Evolutionary conservation across 768 basidiomycete species (phyloP).

Genomic region (Pisolithus albus): DNA sequence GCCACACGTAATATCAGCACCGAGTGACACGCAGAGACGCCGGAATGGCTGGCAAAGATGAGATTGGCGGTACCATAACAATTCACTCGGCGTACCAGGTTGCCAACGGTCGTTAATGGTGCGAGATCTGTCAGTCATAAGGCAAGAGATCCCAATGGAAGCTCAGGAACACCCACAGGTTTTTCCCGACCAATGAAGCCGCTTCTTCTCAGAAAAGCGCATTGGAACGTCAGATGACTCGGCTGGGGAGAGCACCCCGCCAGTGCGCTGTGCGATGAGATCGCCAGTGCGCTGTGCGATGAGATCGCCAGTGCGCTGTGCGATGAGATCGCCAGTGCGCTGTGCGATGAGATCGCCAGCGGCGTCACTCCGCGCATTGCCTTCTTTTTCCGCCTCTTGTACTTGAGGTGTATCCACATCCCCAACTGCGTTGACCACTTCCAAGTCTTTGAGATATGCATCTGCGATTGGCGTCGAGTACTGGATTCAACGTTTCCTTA

Average conservation of each 20-base stretch:
- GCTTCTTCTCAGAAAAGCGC: conserved; percentile 77
- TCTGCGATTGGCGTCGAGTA: conserved; percentile 60
- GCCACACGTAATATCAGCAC: conserved; percentile 92
- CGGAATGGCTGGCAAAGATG: conserved; percentile 69
- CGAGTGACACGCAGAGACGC: conserved; percentile 75
- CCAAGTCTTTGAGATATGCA: conserved; percentile 51
- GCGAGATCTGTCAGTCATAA: conserved; percentile 42
- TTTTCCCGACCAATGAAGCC: conserved; percentile 80
- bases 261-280: conserved; percentile 30
- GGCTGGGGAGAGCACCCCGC: conserved; percentile 28
- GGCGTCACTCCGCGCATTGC: neutral
- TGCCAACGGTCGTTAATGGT: conserved; percentile 92
- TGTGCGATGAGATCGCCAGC: conserved; percentile 20
- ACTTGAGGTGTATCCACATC: neutral
- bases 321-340: conserved; percentile 35
- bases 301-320: conserved; percentile 33
- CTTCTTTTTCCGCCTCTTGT: conserved; percentile 13
- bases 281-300: conserved; percentile 27
- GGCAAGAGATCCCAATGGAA: conserved; percentile 29
- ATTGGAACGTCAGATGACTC: conserved; percentile 66
- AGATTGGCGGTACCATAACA: neutral
- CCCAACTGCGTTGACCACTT: conserved; percentile 20
- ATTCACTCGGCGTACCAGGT: conserved; percentile 49
- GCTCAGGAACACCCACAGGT: conserved; percentile 50
- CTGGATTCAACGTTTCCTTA: conserved; percentile 28